These are phyloP conservation scores for Cystobasidium onofrii DNA, from an alignment of 768 basidiomycete species.

Conservation along the genomic window DNA sequence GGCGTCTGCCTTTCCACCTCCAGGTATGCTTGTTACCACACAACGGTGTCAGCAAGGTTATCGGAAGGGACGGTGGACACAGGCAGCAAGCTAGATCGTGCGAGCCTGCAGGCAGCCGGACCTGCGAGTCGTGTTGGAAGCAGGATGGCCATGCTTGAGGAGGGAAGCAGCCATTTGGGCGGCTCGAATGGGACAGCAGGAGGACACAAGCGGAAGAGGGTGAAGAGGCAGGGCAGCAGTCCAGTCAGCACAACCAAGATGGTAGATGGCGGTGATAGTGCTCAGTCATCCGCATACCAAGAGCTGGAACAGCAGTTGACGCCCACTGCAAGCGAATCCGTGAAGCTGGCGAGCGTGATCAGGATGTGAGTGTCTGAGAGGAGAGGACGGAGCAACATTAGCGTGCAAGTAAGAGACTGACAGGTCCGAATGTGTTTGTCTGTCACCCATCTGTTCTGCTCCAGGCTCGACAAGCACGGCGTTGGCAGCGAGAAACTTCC, in stretches of 20 bases:
- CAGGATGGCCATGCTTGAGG: too few species aligned
- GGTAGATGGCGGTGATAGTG: neutral
- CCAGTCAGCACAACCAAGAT: neutral
- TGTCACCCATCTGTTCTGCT: neutral
- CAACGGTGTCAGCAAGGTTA: too few species aligned
- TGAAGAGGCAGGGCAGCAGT: neutral
- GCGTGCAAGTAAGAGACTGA: neutral
- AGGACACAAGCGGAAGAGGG: neutral
- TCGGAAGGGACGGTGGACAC: too few species aligned
- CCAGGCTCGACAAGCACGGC: slow-evolving; percentile 31
- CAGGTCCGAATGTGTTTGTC: neutral
- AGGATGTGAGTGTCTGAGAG: slow-evolving; percentile 1
- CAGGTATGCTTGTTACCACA: too few species aligned
- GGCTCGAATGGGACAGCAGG: too few species aligned
- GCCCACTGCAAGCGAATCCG: neutral
- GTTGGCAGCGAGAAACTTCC: slow-evolving; percentile 9
- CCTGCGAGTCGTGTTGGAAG: too few species aligned
- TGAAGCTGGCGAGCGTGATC: slow-evolving; percentile 7
- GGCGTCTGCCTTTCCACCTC: too few species aligned
- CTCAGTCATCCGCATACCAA: neutral
- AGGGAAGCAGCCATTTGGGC: too few species aligned
- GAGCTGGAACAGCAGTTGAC: slow-evolving; percentile 1
- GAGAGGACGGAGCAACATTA: neutral
- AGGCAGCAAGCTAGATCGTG: too few species aligned
- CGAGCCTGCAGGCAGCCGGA: too few species aligned